These are phyloP conservation scores for Eimeria nieschulzi DNA, from an alignment of 169 alveolate genomes.

Conservation along the genomic window DNA sequence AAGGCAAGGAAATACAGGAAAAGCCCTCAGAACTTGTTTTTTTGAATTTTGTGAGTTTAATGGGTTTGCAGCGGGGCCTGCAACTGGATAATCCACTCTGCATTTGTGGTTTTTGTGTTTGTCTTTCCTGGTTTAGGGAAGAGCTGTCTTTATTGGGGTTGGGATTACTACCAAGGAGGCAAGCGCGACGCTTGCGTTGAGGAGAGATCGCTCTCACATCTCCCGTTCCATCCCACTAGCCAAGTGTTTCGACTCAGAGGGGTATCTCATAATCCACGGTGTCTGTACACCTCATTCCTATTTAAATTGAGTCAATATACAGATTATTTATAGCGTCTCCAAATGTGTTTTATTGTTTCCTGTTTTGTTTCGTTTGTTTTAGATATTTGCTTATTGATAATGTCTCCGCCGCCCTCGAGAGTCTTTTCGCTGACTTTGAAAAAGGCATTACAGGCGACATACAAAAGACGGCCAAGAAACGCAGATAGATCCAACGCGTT, in stretches of 20 bases:
- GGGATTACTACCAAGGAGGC: neutral
- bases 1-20: neutral
- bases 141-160: neutral
- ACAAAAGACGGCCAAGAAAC: neutral
- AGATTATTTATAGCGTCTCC: neutral
- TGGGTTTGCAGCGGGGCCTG: neutral
- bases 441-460: neutral
- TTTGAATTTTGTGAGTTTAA: neutral
- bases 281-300: neutral
- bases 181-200: neutral
- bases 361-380: neutral
- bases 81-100: no score
- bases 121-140: neutral
- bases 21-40: neutral
- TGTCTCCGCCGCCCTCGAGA: neutral
- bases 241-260: neutral
- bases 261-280: neutral
- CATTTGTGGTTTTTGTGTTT: no score
- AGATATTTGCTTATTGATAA: neutral
- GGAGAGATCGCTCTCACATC: neutral
- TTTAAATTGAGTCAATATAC: no score
- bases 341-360: neutral
- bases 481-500: no score
- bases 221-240: neutral
- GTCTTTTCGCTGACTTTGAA: neutral